These are phyloP conservation scores for Waltiozyma sp. DNA, from an alignment of 1,139 yeast species.

Conservation along the genomic window DNA sequence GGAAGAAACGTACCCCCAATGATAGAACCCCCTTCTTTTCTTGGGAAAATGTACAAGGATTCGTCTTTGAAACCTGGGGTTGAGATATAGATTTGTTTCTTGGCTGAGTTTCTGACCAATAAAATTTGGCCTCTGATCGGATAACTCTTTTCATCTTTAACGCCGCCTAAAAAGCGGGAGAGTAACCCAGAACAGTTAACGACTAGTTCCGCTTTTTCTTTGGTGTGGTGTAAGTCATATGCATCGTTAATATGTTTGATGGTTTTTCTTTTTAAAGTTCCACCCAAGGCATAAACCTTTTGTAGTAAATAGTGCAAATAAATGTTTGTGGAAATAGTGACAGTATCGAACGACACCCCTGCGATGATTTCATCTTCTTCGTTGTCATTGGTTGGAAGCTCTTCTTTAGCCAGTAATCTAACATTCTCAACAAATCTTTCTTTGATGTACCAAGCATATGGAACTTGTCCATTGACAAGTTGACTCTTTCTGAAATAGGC, in stretches of 20 bases:
- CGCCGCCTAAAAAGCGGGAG: slow-evolving; percentile 32
- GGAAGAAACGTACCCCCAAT: slow-evolving; percentile 53
- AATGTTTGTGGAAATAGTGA: slow-evolving; percentile 22
- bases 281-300: slow-evolving; percentile 19
- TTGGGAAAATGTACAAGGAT: slow-evolving; percentile 24
- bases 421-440: slow-evolving; percentile 37
- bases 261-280: slow-evolving; percentile 18
- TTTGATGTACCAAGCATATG: slow-evolving; percentile 20
- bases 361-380: slow-evolving; percentile 20
- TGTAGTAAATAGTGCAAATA: slow-evolving; percentile 19
- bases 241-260: slow-evolving; percentile 19
- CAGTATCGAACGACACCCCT: slow-evolving; percentile 20
- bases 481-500: slow-evolving; percentile 35
- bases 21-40: slow-evolving; percentile 49
- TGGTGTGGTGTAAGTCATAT: slow-evolving; percentile 11
- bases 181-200: slow-evolving; percentile 22
- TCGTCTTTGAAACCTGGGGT: slow-evolving; percentile 19
- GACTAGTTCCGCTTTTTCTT: slow-evolving; percentile 27
- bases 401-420: slow-evolving; percentile 22
- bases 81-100: slow-evolving; percentile 32
- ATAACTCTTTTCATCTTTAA: slow-evolving; percentile 35
- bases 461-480: slow-evolving; percentile 5
- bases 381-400: slow-evolving; percentile 16
- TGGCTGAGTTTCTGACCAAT: slow-evolving; percentile 17
- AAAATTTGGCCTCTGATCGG: slow-evolving; percentile 62